Percentiles rank a stretch among this genome's conserved stretches.
Evolutionary conservation across 2,329 filamentous ascomycete genomes (phyloP).

Genomic region (Claviceps arundinis): DNA sequence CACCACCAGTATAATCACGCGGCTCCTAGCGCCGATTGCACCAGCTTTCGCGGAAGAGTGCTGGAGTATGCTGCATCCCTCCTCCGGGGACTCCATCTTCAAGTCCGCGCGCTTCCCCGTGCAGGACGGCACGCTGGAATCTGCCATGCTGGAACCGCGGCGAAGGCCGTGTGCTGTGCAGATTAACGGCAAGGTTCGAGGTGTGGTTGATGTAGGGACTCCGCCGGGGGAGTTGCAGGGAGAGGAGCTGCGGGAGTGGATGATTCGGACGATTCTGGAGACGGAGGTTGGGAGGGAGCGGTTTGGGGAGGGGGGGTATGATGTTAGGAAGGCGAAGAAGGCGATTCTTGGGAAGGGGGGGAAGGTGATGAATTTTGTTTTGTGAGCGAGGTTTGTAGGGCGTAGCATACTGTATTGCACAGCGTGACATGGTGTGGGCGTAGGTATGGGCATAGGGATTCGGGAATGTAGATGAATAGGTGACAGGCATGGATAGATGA

Average conservation of each 20-base stretch:
- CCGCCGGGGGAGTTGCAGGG: conserved; percentile 27
- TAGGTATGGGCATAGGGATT: too few relatives aligned
- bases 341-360: conserved; percentile 55
- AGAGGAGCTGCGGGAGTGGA: conserved; percentile 41
- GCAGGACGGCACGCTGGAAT: conserved; percentile 34
- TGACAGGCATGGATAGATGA: too few relatives aligned
- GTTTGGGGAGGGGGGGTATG: conserved; percentile 32
- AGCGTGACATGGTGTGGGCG: too few relatives aligned
- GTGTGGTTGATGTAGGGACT: conserved; percentile 50
- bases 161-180: conserved; percentile 53
- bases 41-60: conserved; percentile 73
- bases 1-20: conserved; percentile 44
- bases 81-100: conserved; percentile 27
- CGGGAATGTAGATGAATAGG: too few relatives aligned
- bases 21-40: conserved; percentile 65
- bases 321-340: conserved; percentile 42
- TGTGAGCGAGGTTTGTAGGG: conserved; percentile 18
- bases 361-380: conserved; percentile 62
- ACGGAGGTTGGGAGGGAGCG: conserved; percentile 46
- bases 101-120: conserved; percentile 44
- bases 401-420: too few relatives aligned
- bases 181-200: conserved; percentile 66
- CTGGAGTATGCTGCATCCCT: conserved; percentile 47
- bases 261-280: conserved; percentile 46
- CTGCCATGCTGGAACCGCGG: conserved; percentile 35